phyloP scores from a whole-genome alignment of 164 flowering plant species.

The Stephania japonica region DNA sequence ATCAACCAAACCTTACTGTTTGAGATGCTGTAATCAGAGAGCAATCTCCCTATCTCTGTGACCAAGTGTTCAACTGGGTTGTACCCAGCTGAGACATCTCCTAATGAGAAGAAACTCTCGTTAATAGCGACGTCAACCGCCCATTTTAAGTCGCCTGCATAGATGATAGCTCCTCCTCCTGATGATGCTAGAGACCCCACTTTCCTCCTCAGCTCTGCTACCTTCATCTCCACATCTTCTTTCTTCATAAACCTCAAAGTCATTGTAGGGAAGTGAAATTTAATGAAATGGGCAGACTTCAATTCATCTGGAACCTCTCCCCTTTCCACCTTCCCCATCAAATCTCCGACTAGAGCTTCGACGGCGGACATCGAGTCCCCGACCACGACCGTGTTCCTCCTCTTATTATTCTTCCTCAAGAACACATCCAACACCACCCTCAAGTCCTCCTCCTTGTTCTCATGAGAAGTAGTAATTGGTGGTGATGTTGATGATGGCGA shows the following conservation, averaged over 20 bases:
- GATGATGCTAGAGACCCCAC: slow-evolving; percentile 37
- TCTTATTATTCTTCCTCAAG: slow-evolving; percentile 46
- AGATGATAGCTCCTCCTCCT: slow-evolving; percentile 56
- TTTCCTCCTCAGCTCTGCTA: slow-evolving; percentile 51
- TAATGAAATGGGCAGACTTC: slow-evolving; percentile 45
- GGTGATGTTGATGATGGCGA: neutral
- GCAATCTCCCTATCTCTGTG: slow-evolving; percentile 51
- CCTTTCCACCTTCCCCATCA: slow-evolving; percentile 53
- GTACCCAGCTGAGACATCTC: slow-evolving; percentile 23
- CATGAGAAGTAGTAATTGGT: slow-evolving; percentile 1
- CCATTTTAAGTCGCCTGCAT: slow-evolving; percentile 79
- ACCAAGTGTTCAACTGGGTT: slow-evolving; percentile 57
- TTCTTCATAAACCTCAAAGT: slow-evolving; percentile 63
- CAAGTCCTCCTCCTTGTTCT: slow-evolving; percentile 37
- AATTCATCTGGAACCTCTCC: slow-evolving; percentile 68
- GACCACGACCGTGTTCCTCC: slow-evolving; percentile 51
- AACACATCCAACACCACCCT: slow-evolving; percentile 59
- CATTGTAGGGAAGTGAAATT: slow-evolving; percentile 47
- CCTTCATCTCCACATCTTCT: slow-evolving; percentile 56
- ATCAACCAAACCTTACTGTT: slow-evolving; percentile 58
- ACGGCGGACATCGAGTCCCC: slow-evolving; percentile 44
- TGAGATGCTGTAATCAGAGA: slow-evolving; percentile 31
- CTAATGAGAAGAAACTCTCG: slow-evolving; percentile 11
- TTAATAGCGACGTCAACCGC: slow-evolving; percentile 27
- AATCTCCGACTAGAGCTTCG: slow-evolving; percentile 50